phyloP scores from a whole-genome alignment of 108 stramenopile genomes.

The Epithemia pelagica region DNA sequence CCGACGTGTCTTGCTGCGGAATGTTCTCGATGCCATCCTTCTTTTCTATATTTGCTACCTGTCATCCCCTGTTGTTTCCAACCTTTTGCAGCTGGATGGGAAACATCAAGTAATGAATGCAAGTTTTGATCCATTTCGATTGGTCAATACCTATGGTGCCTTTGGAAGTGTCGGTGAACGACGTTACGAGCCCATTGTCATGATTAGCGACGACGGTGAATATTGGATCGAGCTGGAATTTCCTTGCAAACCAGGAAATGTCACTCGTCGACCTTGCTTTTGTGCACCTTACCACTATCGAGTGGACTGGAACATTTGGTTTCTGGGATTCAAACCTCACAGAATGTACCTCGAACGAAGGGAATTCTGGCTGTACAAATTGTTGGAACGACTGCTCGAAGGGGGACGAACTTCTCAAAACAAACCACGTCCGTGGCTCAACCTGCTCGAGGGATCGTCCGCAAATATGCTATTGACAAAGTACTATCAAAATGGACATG shows the following conservation, averaged over 20 bases:
- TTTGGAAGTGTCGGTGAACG: slow-evolving; percentile 55
- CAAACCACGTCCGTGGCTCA: slow-evolving; percentile 28
- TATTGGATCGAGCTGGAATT: slow-evolving; percentile 64
- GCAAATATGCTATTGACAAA: slow-evolving; percentile 10
- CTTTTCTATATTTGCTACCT: slow-evolving; percentile 30
- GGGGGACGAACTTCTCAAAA: not conserved
- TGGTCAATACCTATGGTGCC: slow-evolving; percentile 76
- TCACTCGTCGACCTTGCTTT: slow-evolving; percentile 58
- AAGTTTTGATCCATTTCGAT: slow-evolving; percentile 40
- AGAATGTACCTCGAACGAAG: slow-evolving; percentile 26
- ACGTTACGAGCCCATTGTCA: slow-evolving; percentile 60
- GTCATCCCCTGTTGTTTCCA: slow-evolving; percentile 45
- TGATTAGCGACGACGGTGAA: slow-evolving; percentile 30
- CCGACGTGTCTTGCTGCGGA: slow-evolving; percentile 8
- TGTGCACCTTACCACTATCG: slow-evolving; percentile 78
- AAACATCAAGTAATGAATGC: slow-evolving; percentile 61
- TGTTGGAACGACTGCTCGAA: slow-evolving; percentile 30
- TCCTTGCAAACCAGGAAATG: slow-evolving; percentile 65
- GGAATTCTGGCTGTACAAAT: slow-evolving; percentile 42
- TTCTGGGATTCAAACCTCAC: slow-evolving; percentile 58
- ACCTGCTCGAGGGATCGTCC: slow-evolving; percentile 22
- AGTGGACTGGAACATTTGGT: slow-evolving; percentile 79
- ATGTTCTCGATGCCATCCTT: slow-evolving; percentile 21
- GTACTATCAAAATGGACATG: slow-evolving; percentile 7
- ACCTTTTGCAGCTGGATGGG: slow-evolving; percentile 33